Percentiles rank a stretch among this genome's conserved stretches.
Evolutionary conservation across 805 yeast species (phyloP).

Genomic region (Monosporozyma aerobia): DNA sequence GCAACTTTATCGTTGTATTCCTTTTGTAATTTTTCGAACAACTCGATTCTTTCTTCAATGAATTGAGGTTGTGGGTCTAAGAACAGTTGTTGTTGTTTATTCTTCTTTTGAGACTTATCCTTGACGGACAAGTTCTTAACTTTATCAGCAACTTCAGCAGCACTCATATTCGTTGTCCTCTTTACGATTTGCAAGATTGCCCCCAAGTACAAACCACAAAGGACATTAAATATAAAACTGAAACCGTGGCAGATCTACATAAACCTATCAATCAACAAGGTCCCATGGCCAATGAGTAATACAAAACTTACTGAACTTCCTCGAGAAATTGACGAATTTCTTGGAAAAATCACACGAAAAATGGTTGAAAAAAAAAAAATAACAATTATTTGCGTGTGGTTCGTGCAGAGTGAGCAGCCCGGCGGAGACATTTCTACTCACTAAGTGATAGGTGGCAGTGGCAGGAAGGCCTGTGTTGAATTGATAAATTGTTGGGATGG

Average conservation of each 20-base stretch:
- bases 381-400: neutral
- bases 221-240: neutral
- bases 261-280: neutral
- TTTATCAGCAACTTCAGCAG: conserved; percentile 29
- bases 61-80: conserved; percentile 78
- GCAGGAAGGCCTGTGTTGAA: too few species aligned
- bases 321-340: neutral
- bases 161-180: conserved; percentile 8
- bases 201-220: neutral
- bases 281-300: neutral
- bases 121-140: conserved; percentile 35
- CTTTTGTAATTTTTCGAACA: conserved; percentile 74
- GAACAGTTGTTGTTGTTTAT: conserved; percentile 38
- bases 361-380: neutral
- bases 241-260: too few species aligned
- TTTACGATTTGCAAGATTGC: neutral
- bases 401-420: neutral
- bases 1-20: conserved; percentile 68
- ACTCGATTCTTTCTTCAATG: conserved; percentile 64
- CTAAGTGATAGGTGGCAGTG: neutral
- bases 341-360: neutral
- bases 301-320: neutral
- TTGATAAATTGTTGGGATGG: too few species aligned
- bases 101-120: conserved; percentile 32
- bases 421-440: neutral